Percentiles rank a stretch among this genome's conserved stretches.
Conservation (phyloP, 805 yeast species). For the Myxozyma lipomycoides region DNA sequence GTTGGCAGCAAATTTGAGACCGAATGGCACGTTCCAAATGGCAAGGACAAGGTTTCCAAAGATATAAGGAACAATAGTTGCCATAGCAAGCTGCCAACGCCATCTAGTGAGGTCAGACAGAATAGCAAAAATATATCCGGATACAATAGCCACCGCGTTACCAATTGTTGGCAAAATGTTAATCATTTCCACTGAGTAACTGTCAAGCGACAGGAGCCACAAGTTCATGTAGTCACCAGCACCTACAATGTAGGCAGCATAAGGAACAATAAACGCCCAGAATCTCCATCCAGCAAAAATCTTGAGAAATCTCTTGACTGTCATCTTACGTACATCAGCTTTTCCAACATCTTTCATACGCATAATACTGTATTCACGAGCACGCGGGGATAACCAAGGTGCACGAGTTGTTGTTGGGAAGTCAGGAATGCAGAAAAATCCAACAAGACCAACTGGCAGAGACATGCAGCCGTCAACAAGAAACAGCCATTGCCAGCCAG, state of each 20-base stretch:
- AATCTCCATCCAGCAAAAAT: slow-evolving; percentile 20
- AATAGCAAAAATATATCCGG: slow-evolving; percentile 33
- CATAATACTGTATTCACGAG: slow-evolving; percentile 1
- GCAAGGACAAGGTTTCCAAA: slow-evolving; percentile 25
- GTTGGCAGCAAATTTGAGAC: slow-evolving; percentile 23
- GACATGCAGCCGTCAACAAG: slow-evolving; percentile 55
- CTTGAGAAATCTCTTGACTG: slow-evolving; percentile 12
- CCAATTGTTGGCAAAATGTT: slow-evolving; percentile 39
- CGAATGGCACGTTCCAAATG: slow-evolving; percentile 24
- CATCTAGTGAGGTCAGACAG: slow-evolving; percentile 36
- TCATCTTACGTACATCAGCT: slow-evolving; percentile 20
- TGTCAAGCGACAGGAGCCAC: slow-evolving; percentile 33
- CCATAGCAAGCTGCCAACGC: slow-evolving; percentile 32
- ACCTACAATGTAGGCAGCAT: slow-evolving; percentile 17
- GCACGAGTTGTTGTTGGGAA: slow-evolving; percentile 9
- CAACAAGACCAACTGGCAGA: slow-evolving; percentile 39
- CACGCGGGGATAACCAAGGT: slow-evolving; percentile 4
- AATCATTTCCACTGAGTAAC: slow-evolving; percentile 32
- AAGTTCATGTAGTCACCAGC: slow-evolving; percentile 27
- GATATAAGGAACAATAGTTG: slow-evolving; percentile 13
- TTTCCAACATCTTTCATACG: slow-evolving; percentile 19
- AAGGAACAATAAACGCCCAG: slow-evolving; percentile 22
- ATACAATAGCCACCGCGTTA: slow-evolving; percentile 34
- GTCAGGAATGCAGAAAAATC: slow-evolving; percentile 30
- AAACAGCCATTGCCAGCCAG: slow-evolving; percentile 65